Conservation (phyloP, 2,329 filamentous ascomycete genomes). For the Scleromitrula shiraiana region DNA sequence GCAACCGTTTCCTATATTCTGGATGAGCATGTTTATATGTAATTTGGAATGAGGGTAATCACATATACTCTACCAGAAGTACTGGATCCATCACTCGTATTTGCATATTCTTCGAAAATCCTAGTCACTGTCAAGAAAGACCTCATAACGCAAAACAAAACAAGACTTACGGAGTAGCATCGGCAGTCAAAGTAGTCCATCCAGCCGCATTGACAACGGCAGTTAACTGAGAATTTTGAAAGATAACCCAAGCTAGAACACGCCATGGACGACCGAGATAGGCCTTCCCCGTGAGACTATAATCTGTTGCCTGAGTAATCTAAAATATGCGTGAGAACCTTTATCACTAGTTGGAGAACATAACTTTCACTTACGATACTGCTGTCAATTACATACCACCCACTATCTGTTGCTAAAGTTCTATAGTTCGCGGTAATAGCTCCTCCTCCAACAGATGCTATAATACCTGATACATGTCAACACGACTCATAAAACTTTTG, state of each 20-base stretch:
- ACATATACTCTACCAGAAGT: constrained; percentile 1
- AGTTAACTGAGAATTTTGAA: constrained; percentile 39
- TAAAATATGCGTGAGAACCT: no score
- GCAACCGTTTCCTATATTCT: constrained; percentile 1
- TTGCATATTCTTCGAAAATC: constrained; percentile 3
- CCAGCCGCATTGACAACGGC: constrained; percentile 42
- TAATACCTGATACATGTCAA: neutral
- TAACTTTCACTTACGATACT: neutral
- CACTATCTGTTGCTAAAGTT: neutral
- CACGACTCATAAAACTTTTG: no score
- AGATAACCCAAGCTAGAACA: constrained; percentile 39
- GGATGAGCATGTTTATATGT: neutral
- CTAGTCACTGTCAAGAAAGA: neutral
- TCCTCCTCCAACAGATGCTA: constrained; percentile 1
- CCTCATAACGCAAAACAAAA: no score
- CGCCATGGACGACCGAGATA: constrained; percentile 46
- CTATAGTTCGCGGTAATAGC: constrained; percentile 1
- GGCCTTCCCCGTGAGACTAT: constrained; percentile 30
- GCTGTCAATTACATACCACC: constrained; percentile 4
- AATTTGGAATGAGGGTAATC: neutral
- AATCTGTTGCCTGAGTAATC: constrained; percentile 16
- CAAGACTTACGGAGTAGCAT: constrained; percentile 13
- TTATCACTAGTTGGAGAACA: neutral
- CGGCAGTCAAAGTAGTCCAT: constrained; percentile 31
- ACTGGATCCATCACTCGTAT: constrained; percentile 1